Percentiles rank a stretch among this genome's conserved stretches.
Evolutionary conservation across 2,329 filamentous ascomycete species (phyloP).

Genomic region (Ramularia endophylla): DNA sequence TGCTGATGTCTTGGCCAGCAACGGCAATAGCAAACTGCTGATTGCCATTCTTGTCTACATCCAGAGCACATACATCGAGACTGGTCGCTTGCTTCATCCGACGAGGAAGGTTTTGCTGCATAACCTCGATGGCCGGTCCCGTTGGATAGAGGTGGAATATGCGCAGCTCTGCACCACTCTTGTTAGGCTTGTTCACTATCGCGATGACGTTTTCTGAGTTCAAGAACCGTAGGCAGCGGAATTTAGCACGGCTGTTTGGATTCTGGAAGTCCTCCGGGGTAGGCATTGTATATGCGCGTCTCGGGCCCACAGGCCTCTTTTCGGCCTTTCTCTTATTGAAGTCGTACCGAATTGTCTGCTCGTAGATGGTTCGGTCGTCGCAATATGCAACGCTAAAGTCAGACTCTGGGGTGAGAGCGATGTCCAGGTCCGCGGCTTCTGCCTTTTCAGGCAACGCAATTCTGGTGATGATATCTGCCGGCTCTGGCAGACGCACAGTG

Average conservation of each 20-base stretch:
- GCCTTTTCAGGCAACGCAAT: slow-evolving; percentile 46
- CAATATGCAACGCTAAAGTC: slow-evolving; percentile 73
- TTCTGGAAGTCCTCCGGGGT: slow-evolving; percentile 24
- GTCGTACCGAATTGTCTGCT: slow-evolving; percentile 54
- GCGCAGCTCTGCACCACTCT: slow-evolving; percentile 50
- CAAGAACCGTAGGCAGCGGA: slow-evolving; percentile 53
- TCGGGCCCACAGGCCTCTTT: slow-evolving; percentile 37
- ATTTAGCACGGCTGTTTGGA: slow-evolving; percentile 40
- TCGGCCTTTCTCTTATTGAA: slow-evolving; percentile 36
- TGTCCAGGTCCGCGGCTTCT: slow-evolving; percentile 65
- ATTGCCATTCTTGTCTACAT: slow-evolving; percentile 52
- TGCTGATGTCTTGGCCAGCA: slow-evolving; percentile 71
- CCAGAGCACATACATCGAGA: slow-evolving; percentile 68
- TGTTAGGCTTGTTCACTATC: slow-evolving; percentile 50
- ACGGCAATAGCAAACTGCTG: slow-evolving; percentile 77
- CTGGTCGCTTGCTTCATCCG: slow-evolving; percentile 69
- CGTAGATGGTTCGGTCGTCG: slow-evolving; percentile 67
- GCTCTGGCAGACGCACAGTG: slow-evolving; percentile 46
- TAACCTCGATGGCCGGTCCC: slow-evolving; percentile 43
- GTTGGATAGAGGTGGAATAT: slow-evolving; percentile 57
- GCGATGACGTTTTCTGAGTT: slow-evolving; percentile 48
- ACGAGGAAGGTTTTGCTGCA: slow-evolving; percentile 56
- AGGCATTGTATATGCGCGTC: slow-evolving; percentile 40
- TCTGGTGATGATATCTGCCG: slow-evolving; percentile 48
- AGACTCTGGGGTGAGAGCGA: slow-evolving; percentile 56